Base-by-base conservation (phyloP, 345 rosid genomes). In the Murraya paniculata region DNA sequence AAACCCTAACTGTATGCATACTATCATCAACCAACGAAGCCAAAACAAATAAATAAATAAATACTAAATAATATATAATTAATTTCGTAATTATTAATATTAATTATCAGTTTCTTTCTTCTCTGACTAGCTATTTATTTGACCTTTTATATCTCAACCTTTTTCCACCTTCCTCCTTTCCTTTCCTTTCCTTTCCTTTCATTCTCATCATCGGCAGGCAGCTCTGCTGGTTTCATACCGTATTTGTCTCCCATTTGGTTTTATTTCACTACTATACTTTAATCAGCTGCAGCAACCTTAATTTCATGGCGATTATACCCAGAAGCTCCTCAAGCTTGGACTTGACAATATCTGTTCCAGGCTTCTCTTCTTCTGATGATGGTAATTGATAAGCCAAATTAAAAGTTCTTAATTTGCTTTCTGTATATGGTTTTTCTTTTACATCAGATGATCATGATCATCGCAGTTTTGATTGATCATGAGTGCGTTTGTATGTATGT, bases 331-430 rank as follows among this genome's bases (percentile, higher is more conserved):
- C 98, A 14, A 85, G 89, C 89, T 87, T 95, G 85, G 98, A 93
- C 80, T 88, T 95, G 83, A 87, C 93, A 53, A 93, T 95, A 57
- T 93, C 95, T 30, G 90, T 92, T 73, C 90, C 92, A 10, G 98
- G 98, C 78, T 90, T 93, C 88, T 85, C 91, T 80, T 81, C 91
- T 24, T 85, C 95, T 45, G 50, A 45, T 45, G 50, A 45, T 45
- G 50, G 50, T 45, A 45, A 45, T 45, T 45, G 13, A 3, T 45
- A 45, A 45, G 50, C 50, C 18, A 45, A 45, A 45, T 45, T 11
- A 11, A 45, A 45, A 45, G 0, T 45, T 45, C 18, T 45, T 45
- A 45, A 13, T 45, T 45, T 13, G 11, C 50, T 45, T 45, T 45
- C 50, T 14, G 50, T 13, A 13, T 3, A 13, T 3, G 18, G 13